Evolutionary conservation across 2,329 filamentous ascomycete genomes (phyloP).

Genomic region (Ophiostoma montium): DNA sequence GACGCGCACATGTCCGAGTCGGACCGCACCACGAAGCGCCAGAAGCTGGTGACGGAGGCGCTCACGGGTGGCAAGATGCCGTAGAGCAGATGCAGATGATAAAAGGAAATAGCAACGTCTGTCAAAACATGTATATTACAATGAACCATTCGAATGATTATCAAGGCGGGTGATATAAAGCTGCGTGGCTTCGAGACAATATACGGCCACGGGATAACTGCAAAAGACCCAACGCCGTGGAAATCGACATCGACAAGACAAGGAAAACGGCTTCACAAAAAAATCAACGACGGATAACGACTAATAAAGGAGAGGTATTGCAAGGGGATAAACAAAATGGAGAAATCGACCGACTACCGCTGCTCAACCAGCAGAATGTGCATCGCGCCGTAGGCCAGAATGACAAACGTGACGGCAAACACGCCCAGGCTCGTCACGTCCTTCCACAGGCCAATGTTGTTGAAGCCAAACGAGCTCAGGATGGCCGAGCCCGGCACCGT

Average conservation of each 20-base stretch:
- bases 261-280: too few relatives aligned
- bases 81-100: neutral
- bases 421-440: constrained; percentile 72
- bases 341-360: constrained; percentile 33
- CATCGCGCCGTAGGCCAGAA: constrained; percentile 85
- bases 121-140: neutral
- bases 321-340: neutral
- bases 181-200: too few relatives aligned
- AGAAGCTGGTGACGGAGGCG: constrained; percentile 41
- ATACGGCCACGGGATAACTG: too few relatives aligned
- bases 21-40: constrained; percentile 33
- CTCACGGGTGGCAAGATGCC: constrained; percentile 44
- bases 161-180: too few relatives aligned
- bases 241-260: too few relatives aligned
- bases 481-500: constrained; percentile 92
- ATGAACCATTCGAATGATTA: too few relatives aligned
- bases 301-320: too few relatives aligned
- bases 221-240: too few relatives aligned
- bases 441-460: constrained; percentile 71
- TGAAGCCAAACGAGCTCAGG: constrained; percentile 85
- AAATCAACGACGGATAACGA: too few relatives aligned
- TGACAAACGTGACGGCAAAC: constrained; percentile 69
- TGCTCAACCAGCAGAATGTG: constrained; percentile 86
- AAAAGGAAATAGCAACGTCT: neutral
- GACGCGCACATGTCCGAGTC: constrained; percentile 25